phyloP scores from a whole-genome alignment of 495 filamentous ascomycete species.

The Penicillium salamii region DNA sequence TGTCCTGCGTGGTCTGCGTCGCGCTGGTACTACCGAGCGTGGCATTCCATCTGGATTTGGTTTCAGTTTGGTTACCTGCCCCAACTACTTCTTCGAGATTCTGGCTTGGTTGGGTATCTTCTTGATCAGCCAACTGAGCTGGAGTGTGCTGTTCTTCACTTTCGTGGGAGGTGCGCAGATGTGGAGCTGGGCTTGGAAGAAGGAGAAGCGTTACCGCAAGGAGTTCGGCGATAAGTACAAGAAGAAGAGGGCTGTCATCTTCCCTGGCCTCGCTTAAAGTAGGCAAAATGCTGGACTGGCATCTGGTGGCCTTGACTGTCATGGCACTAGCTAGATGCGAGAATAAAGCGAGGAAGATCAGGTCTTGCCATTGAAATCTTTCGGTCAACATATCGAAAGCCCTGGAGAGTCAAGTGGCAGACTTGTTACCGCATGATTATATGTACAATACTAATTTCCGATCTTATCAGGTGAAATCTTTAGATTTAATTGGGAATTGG shows the following conservation, averaged over 20 bases:
- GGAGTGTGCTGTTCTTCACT: slow-evolving; percentile 70
- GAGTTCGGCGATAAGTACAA: slow-evolving; percentile 89
- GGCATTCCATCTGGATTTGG: slow-evolving; percentile 85
- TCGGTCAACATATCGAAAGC: not conserved
- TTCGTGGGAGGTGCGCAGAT: slow-evolving; percentile 68
- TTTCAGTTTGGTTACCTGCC: slow-evolving; percentile 87
- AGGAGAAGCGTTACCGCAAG: slow-evolving; percentile 83
- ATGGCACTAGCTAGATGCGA: not conserved
- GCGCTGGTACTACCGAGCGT: slow-evolving; percentile 75
- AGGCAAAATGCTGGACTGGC: not conserved
- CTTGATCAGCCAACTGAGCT: slow-evolving; percentile 71
- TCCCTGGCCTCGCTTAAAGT: slow-evolving; percentile 66
- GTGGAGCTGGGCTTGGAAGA: slow-evolving; percentile 84
- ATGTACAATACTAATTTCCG: not conserved
- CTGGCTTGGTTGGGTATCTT: slow-evolving; percentile 77
- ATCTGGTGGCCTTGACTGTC: not conserved
- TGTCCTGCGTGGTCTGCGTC: slow-evolving; percentile 69
- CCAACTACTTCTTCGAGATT: slow-evolving; percentile 95
- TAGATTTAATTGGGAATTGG: slow-evolving; percentile 9
- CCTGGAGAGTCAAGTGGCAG: too few species aligned
- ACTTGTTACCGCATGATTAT: not conserved
- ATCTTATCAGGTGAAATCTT: slow-evolving; percentile 13
- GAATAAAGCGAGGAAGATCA: not conserved
- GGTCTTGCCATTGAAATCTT: not conserved
- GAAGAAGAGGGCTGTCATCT: slow-evolving; percentile 76